Conservation (phyloP, 2,329 filamentous ascomycete species). For the Elsinoe necatrix region DNA sequence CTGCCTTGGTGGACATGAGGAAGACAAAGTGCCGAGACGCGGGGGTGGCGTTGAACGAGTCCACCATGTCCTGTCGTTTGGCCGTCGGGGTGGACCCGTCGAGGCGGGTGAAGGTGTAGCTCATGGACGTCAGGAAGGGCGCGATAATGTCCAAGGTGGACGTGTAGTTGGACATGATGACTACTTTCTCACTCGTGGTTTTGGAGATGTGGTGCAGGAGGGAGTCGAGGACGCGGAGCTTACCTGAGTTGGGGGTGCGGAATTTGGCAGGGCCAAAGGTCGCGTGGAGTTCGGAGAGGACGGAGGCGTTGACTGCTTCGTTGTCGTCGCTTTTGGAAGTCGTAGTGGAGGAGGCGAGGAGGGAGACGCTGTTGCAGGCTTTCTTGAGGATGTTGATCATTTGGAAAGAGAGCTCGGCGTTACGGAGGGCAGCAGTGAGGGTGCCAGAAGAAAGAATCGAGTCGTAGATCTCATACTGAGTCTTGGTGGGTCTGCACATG, state of each 20-base stretch:
- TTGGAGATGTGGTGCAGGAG: conserved; percentile 53
- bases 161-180: conserved; percentile 70
- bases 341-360: conserved; percentile 43
- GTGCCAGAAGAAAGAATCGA: conserved; percentile 56
- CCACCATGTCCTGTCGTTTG: conserved; percentile 60
- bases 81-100: conserved; percentile 57
- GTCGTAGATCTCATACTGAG: conserved; percentile 54
- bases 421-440: conserved; percentile 55
- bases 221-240: conserved; percentile 58
- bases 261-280: conserved; percentile 43
- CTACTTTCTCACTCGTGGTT: conserved; percentile 59
- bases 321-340: conserved; percentile 31
- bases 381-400: conserved; percentile 67
- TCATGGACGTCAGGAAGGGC: conserved; percentile 51
- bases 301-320: conserved; percentile 41
- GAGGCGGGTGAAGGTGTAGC: conserved; percentile 56
- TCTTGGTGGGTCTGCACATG: conserved; percentile 54
- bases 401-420: conserved; percentile 54
- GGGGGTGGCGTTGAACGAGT: conserved; percentile 57
- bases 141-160: conserved; percentile 61
- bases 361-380: conserved; percentile 61
- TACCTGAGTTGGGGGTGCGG: conserved; percentile 52
- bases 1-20: conserved; percentile 63
- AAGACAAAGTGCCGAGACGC: conserved; percentile 56
- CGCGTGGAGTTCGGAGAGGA: conserved; percentile 26